Evolutionary conservation across 1,139 yeast genomes (phyloP).

Genomic region (Hyphopichia pseudoburtonii): DNA sequence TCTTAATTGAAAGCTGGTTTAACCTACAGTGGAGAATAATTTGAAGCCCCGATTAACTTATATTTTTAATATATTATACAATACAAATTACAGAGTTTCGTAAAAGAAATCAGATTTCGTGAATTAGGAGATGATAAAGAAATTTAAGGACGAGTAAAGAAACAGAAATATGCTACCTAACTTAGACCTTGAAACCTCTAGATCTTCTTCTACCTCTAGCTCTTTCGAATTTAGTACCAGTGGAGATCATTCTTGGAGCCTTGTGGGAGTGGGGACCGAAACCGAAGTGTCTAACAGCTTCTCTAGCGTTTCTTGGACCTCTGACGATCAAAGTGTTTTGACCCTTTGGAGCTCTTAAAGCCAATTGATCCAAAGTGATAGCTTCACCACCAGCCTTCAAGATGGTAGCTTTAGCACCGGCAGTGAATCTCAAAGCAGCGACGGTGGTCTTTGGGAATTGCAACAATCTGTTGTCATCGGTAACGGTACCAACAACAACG

Average conservation of each 20-base stretch:
- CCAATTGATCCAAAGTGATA: constrained; percentile 98
- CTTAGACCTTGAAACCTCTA: constrained; percentile 99
- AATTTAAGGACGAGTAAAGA: neutral
- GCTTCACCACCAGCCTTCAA: constrained; percentile 99
- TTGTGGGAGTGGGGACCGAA: constrained; percentile 99
- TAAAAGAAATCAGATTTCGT: no score
- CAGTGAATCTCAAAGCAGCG: constrained; percentile 99
- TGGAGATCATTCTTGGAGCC: constrained; percentile 98
- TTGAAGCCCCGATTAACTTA: constrained; percentile 7
- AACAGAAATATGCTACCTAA: constrained; percentile 18
- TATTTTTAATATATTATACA: constrained; percentile 12
- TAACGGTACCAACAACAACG: constrained; percentile 99
- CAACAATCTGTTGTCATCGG: constrained; percentile 94
- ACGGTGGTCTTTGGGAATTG: constrained; percentile 96
- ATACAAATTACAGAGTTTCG: constrained; percentile 13
- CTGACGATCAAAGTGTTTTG: constrained; percentile 96
- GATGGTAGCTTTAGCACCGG: constrained; percentile 98
- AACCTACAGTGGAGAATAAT: no score
- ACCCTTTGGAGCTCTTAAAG: constrained; percentile 99
- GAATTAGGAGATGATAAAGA: constrained; percentile 5
- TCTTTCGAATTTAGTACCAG: constrained; percentile 99
- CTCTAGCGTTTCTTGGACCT: constrained; percentile 99
- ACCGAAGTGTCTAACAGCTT: constrained; percentile 99
- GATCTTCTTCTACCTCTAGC: constrained; percentile 99
- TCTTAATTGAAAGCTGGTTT: no score